Evolutionary conservation across 305 asterid species (phyloP).

Genomic region (Fraxinus baroniana): DNA sequence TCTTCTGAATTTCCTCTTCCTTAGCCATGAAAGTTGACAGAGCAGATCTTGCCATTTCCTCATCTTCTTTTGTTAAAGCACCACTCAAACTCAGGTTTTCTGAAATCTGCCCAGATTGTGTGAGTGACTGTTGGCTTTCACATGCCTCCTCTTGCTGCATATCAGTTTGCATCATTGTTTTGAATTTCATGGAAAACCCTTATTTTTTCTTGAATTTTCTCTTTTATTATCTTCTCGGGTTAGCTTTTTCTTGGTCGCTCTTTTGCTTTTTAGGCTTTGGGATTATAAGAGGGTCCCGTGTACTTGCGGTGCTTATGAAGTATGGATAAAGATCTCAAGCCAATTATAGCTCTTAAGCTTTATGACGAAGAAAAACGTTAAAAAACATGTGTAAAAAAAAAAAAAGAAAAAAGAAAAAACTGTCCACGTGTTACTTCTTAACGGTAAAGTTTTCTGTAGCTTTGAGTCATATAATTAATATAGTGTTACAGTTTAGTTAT

Average conservation of each 20-base stretch:
- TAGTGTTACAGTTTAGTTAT: too few species aligned
- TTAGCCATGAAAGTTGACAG: slow-evolving; percentile 79
- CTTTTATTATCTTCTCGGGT: slow-evolving; percentile 23
- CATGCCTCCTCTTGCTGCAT: slow-evolving; percentile 25
- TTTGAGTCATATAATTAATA: neutral
- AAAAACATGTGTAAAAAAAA: neutral
- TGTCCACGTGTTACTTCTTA: neutral
- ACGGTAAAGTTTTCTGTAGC: neutral
- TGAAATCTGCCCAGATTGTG: slow-evolving; percentile 62
- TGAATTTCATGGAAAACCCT: slow-evolving; percentile 23
- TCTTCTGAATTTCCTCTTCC: slow-evolving; percentile 97
- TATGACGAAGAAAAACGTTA: neutral
- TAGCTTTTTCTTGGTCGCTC: slow-evolving; percentile 24
- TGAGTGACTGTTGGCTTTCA: slow-evolving; percentile 52
- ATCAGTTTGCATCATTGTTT: slow-evolving; percentile 49
- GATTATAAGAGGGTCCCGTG: neutral
- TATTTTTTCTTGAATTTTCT: slow-evolving; percentile 35
- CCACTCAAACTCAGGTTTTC: slow-evolving; percentile 67
- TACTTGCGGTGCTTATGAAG: slow-evolving; percentile 2
- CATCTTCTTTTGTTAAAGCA: slow-evolving; percentile 59
- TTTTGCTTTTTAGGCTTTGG: slow-evolving; percentile 40
- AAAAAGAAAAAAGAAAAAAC: neutral
- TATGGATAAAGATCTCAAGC: neutral
- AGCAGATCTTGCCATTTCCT: slow-evolving; percentile 87
- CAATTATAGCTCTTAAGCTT: neutral